Evolutionary conservation across 805 yeast species (phyloP).

Genomic region (Ogataea kodamae): DNA sequence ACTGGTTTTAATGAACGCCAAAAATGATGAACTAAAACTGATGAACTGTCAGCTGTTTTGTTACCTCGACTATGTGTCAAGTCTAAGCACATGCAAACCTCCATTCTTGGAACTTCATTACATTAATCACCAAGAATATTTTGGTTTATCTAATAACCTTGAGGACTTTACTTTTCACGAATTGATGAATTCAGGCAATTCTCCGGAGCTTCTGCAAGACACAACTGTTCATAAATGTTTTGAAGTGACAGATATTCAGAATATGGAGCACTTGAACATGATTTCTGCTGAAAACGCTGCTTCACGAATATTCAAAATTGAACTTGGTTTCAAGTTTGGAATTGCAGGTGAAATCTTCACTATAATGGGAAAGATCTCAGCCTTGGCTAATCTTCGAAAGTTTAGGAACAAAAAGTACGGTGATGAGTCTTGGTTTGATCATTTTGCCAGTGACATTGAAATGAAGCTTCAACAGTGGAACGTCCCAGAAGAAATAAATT

Average conservation of each 20-base stretch:
- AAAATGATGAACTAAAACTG: constrained; percentile 17
- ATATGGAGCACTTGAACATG: too few relatives aligned
- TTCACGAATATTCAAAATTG: constrained; percentile 21
- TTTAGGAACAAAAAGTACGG: constrained; percentile 17
- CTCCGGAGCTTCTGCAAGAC: too few relatives aligned
- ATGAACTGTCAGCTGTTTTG: constrained; percentile 30
- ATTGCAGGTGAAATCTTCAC: constrained; percentile 32
- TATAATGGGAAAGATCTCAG: constrained; percentile 29
- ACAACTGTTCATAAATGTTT: constrained; percentile 9
- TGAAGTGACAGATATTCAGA: too few relatives aligned
- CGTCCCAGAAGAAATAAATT: constrained; percentile 18
- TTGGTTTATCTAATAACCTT: constrained; percentile 7
- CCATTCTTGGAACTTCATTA: constrained; percentile 23
- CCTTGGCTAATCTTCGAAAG: constrained; percentile 26
- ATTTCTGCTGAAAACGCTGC: constrained; percentile 9
- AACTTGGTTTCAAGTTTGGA: constrained; percentile 31
- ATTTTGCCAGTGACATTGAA: constrained; percentile 28
- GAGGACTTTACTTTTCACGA: constrained; percentile 4
- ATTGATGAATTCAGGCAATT: constrained; percentile 5
- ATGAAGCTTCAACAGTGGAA: constrained; percentile 30
- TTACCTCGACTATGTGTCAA: constrained; percentile 30
- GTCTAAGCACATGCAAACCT: constrained; percentile 29
- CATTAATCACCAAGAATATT: constrained; percentile 1
- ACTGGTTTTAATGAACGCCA: constrained; percentile 10
- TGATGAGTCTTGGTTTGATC: constrained; percentile 26